phyloP scores from a whole-genome alignment of 371 early-diverging fungal genomes.

The Mortierella sp. region DNA sequence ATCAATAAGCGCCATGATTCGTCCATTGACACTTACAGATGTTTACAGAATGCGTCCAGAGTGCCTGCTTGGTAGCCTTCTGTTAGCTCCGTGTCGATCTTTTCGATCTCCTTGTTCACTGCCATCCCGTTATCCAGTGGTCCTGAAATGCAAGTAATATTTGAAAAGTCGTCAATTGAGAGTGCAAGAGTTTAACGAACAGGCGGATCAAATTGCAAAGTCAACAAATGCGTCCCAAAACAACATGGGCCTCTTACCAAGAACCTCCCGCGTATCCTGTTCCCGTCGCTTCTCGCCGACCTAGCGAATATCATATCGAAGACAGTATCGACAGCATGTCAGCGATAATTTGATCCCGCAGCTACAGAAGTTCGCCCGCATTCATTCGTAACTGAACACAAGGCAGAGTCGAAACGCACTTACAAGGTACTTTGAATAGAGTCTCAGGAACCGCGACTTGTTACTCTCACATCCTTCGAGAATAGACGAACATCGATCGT shows the following conservation, averaged over 20 bases:
- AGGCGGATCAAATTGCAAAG: not conserved
- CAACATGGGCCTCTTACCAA: slow-evolving; percentile 58
- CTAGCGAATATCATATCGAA: slow-evolving; percentile 37
- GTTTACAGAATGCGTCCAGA: slow-evolving; percentile 77
- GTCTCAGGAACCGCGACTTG: slow-evolving; percentile 72
- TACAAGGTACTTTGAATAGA: slow-evolving; percentile 79
- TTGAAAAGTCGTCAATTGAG: not conserved
- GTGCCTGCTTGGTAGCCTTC: slow-evolving; percentile 58
- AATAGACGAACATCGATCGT: slow-evolving; percentile 68
- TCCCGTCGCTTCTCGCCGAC: slow-evolving; percentile 74
- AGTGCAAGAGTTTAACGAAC: not conserved
- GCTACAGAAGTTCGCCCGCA: no score
- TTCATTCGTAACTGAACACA: not conserved
- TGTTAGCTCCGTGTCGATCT: slow-evolving; percentile 64
- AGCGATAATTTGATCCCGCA: not conserved
- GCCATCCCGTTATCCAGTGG: slow-evolving; percentile 60
- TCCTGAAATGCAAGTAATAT: slow-evolving; percentile 50
- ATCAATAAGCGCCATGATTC: no score
- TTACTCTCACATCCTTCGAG: slow-evolving; percentile 64
- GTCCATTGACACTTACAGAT: slow-evolving; percentile 64
- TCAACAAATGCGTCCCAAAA: not conserved
- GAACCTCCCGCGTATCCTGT: slow-evolving; percentile 68
- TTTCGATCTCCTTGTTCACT: slow-evolving; percentile 64
- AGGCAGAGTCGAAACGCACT: slow-evolving; percentile 3
- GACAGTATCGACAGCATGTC: not conserved